Evolutionary conservation across 768 basidiomycete genomes (phyloP), one percentile per base, ranked within the genome.

Genomic region (Auricularia heimuer): DNA sequence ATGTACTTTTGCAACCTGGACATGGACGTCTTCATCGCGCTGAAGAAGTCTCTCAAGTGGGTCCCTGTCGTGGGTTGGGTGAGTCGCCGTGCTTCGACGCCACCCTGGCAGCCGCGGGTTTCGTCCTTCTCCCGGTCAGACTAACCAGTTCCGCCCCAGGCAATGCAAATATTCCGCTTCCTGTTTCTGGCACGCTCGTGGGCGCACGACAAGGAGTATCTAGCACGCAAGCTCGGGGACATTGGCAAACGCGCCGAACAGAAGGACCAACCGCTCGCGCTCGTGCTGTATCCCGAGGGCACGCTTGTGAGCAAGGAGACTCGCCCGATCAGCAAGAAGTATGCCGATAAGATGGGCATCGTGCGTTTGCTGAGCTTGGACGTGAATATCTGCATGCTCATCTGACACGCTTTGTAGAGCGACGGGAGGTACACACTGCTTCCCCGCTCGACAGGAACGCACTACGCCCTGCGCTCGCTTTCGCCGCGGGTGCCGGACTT

Each of bases 201-300:
- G 95, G 88, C 89, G 1, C 85, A 90, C 21, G 95, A 98, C 73
- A 81, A 85, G 66, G 71, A 81, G 10, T 82, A 86, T 67, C 80
- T 97, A 4, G 82, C 86, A 34, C 75, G 78, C 24, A 81, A 85
- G 65, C 81, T 97, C 24, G 83, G 86, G 0, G 79, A 83, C 54
- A 78, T 96, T 14, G 94, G 88, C 1, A 80, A 79, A 62, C 81
- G 81, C 37, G 87, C 89, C n/a, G 83, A 89, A 70, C 75, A 81
- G 62, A 80, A 85, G 71, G 82, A 88, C 67, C 84, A 80, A 33
- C 89, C 92, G 0, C 79, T 97, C 54, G 86, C 88, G 67, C 85
- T 96, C 69, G 79, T 98, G 64, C 81, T 98, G 58, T 98, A 95
- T 73, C 97, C 97, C 0, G 97, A 99, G 74, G 97, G 97, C 36